Percentiles rank a stretch among this genome's conserved stretches.
Conservation (phyloP, 2,329 filamentous ascomycete genomes). For the Pyrenophora graminea region DNA sequence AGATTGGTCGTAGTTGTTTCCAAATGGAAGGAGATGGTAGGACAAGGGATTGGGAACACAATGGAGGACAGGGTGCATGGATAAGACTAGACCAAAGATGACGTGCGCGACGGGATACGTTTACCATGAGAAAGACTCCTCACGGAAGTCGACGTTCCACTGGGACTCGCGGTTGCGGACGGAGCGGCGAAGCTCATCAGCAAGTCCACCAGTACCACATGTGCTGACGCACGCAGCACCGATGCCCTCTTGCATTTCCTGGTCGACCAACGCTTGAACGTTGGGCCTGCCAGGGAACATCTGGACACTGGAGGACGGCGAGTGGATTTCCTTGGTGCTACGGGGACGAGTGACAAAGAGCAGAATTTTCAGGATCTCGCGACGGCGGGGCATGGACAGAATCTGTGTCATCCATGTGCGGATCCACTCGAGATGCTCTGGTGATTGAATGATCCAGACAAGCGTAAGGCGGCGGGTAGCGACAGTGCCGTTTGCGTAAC, state of each 20-base stretch:
- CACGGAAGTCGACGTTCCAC: conserved; percentile 75
- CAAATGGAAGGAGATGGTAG: conserved; percentile 11
- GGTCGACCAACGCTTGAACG: conserved; percentile 74
- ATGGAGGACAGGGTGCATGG: conserved; percentile 23
- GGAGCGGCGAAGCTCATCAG: conserved; percentile 73
- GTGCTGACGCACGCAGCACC: conserved; percentile 89
- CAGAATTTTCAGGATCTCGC: conserved; percentile 81
- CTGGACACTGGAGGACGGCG: conserved; percentile 77
- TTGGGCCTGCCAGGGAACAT: conserved; percentile 92
- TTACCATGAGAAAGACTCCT: conserved; percentile 74
- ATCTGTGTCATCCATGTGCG: conserved; percentile 89
- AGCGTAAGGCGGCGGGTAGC: conserved; percentile 82
- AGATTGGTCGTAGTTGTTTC: conserved; percentile 12
- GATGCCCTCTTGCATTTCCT: conserved; percentile 79
- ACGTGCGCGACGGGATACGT: conserved; percentile 2
- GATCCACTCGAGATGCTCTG: conserved; percentile 90
- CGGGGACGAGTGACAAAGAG: conserved; percentile 89
- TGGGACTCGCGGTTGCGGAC: conserved; percentile 67
- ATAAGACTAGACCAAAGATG: conserved; percentile 11
- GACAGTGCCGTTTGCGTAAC: conserved; percentile 69
- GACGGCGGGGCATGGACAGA: conserved; percentile 76
- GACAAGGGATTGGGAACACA: conserved; percentile 8
- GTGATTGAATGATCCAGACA: conserved; percentile 90
- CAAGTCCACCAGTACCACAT: conserved; percentile 73
- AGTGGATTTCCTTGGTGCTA: conserved; percentile 79